Evolutionary conservation across 2,329 filamentous ascomycete genomes (phyloP), one percentile per base, ranked within the genome.

Genomic region (Neurospora sp.): DNA sequence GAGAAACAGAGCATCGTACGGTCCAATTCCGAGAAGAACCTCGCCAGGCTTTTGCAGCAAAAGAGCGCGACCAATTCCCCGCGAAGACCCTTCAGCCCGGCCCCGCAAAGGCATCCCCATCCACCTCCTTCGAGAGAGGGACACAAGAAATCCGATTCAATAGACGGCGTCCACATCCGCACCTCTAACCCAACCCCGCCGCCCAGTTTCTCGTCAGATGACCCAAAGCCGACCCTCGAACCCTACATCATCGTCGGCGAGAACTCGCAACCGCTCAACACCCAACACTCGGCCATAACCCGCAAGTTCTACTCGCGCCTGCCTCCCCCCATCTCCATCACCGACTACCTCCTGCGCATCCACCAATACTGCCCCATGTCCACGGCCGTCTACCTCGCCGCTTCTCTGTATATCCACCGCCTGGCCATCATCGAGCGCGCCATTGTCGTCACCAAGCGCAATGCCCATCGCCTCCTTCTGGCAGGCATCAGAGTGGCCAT

Each of bases 301-400:
- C 89, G 93, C 74, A 96, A 96, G 76, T 99, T 99, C 81, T 96
- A 96, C 82, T 95, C 91, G 73, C 97, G 96, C 78, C 88, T 89
- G 68, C 89, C 93, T 17, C 95, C 96, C 23, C 90, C 91, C 11
- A 95, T 98, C 74, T 86, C 89, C 42, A 85, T 97, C 66, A 88
- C 91, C 76, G 91, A 96, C 73, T 99, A 98, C 78, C 86, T 98
- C 33, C 84, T 90, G 76, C 91, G 95, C 17, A 87, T 98, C 71
- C 94, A 98, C 81, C 89, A 89, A 70, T 97, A 91, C 82, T 98
- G 95, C 77, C 94, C 96, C 3, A 93, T 97, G 87, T 96, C 92
- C 72, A 93, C 94, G 0, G 95, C 91, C 33, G 95, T 98, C 10
- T 97, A 97, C 81, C 89, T 99, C 36, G 93, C 95, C 1, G 91